Percentiles rank a stretch among this genome's conserved stretches.
Evolutionary conservation across 208 protist species (phyloP).

Genomic region (Herpetomonas samuelpessoai): DNA sequence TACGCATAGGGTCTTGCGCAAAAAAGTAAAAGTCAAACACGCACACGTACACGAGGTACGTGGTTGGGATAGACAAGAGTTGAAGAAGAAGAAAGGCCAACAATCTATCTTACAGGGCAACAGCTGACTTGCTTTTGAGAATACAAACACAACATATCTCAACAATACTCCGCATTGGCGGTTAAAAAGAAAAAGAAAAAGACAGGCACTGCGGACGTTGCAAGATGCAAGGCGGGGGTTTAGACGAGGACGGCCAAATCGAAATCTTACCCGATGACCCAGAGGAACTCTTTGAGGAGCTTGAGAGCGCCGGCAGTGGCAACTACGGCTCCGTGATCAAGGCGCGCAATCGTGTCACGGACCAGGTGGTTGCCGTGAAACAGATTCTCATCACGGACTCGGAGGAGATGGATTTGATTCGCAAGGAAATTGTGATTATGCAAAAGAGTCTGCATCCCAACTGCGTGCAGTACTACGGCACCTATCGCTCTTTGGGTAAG

Average conservation of each 20-base stretch:
- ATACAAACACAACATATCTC: no score
- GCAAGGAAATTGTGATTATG: constrained; percentile 87
- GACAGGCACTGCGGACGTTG: no score
- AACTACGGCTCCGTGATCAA: constrained; percentile 98
- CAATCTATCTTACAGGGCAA: no score
- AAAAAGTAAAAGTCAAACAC: no score
- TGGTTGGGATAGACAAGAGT: not conserved
- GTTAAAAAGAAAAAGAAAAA: no score
- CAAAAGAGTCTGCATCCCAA: constrained; percentile 81
- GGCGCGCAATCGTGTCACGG: constrained; percentile 74
- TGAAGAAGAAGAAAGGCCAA: not conserved
- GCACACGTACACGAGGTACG: no score
- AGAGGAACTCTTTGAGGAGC: constrained; percentile 74
- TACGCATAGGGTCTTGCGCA: no score
- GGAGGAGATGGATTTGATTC: constrained; percentile 72
- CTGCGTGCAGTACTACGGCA: constrained; percentile 87
- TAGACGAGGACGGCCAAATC: constrained; percentile 15
- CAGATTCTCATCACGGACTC: constrained; percentile 81
- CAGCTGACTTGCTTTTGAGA: no score
- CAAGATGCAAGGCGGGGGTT: no score
- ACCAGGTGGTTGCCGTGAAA: constrained; percentile 88
- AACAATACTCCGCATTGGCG: no score
- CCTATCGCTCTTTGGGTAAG: constrained; percentile 77
- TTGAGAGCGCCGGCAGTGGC: constrained; percentile 87
- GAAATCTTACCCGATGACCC: constrained; percentile 68